A percentile compares a stretch with the other conserved stretches of the same genome.
These are phyloP conservation scores for Voacanga thouarsii DNA, from an alignment of 257 asterid species.

Conservation along the genomic window DNA sequence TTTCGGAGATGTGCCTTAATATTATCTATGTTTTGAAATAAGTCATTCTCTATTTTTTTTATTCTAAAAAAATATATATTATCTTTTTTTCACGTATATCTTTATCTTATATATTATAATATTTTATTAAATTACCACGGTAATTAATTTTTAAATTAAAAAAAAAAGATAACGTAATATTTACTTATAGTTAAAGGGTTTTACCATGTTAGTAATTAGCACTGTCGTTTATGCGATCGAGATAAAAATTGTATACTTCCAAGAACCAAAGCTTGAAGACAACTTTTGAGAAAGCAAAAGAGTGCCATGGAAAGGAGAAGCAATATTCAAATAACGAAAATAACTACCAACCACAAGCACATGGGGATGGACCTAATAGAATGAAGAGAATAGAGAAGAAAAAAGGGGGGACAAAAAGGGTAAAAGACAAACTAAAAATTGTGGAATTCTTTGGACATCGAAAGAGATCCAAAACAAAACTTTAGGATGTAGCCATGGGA, in stretches of 20 bases:
- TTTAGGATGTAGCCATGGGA: conserved; percentile 50
- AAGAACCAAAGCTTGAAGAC: conserved; percentile 6
- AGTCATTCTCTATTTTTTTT: no score
- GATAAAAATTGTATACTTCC: background rate
- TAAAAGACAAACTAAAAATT: conserved; percentile 4
- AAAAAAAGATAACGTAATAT: no score
- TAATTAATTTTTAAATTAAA: no score
- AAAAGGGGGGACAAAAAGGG: background rate
- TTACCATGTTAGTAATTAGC: no score
- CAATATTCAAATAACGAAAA: conserved; percentile 21
- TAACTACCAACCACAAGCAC: conserved; percentile 18
- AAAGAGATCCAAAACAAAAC: conserved; percentile 11
- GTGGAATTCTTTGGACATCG: conserved; percentile 2
- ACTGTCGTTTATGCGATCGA: background rate
- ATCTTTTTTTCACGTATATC: no score
- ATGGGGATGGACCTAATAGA: background rate
- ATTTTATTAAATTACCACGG: no score
- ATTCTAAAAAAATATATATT: no score
- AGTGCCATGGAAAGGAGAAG: background rate
- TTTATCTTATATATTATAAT: no score
- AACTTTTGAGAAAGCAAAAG: conserved; percentile 14
- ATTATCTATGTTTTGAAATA: conserved; percentile 8
- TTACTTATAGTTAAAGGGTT: no score
- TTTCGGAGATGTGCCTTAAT: background rate
- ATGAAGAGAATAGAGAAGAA: background rate